Conservation (phyloP, 768 basidiomycete species). For the Mrakia gelida region DNA sequence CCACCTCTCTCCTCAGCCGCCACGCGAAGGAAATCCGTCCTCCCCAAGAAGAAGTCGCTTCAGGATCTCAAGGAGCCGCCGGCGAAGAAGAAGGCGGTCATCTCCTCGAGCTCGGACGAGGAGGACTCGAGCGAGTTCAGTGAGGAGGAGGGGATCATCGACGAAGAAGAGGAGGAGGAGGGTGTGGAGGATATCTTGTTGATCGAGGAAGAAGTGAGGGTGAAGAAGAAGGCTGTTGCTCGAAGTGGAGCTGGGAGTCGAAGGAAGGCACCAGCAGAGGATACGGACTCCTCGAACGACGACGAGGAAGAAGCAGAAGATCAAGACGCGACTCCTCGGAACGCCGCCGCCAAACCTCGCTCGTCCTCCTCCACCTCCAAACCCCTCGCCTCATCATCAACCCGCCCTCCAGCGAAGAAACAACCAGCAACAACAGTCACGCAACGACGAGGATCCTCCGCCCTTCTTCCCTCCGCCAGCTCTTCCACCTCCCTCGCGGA, state of each 20-base stretch:
- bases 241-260: not conserved
- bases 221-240: not conserved
- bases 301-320: not conserved
- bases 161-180: not conserved
- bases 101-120: not conserved
- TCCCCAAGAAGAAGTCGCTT: slow-evolving; percentile 21
- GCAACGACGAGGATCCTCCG: not conserved
- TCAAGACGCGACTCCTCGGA: not conserved
- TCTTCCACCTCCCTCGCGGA: not conserved
- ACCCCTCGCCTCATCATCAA: not conserved
- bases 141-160: not conserved
- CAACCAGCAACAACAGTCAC: not conserved
- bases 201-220: not conserved
- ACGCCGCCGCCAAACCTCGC: not conserved
- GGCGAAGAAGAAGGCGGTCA: not conserved
- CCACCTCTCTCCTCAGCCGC: slow-evolving; percentile 6
- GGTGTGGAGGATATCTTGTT: not conserved
- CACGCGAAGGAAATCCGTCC: slow-evolving; percentile 13
- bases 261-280: too few relatives aligned
- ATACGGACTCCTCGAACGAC: not conserved
- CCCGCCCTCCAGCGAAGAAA: not conserved
- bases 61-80: not conserved
- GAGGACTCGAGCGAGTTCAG: not conserved
- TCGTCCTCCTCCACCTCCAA: not conserved
- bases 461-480: not conserved